Evolutionary conservation across 495 filamentous ascomycete species (phyloP).

Genomic region (Penicillium coffeae): DNA sequence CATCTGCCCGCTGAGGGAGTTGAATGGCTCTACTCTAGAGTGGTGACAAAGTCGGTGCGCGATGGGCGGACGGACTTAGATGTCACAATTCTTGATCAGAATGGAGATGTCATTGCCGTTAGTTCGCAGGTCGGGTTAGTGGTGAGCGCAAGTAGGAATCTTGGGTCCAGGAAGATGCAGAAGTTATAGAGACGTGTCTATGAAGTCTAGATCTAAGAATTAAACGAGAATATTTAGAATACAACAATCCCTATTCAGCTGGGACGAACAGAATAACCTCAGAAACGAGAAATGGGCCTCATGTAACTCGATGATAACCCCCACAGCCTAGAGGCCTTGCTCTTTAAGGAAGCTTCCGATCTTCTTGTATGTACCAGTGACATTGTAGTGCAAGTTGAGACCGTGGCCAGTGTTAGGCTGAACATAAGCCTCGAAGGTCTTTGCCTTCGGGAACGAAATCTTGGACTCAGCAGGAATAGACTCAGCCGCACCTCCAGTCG

Average conservation of each 20-base stretch:
- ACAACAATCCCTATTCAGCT: not conserved
- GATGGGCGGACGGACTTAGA: conserved; percentile 65
- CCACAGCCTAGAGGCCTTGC: too few relatives aligned
- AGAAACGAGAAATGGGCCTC: too few relatives aligned
- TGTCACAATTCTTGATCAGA: conserved; percentile 55
- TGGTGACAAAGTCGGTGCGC: conserved; percentile 53
- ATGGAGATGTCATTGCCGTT: conserved; percentile 56
- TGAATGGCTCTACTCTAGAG: conserved; percentile 62
- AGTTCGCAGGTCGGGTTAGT: conserved; percentile 61
- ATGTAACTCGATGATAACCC: too few relatives aligned
- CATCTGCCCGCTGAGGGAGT: conserved; percentile 53
- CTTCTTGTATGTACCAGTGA: conserved; percentile 37
- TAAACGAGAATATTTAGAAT: not conserved
- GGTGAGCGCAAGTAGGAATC: conserved; percentile 51
- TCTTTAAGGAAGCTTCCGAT: conserved; percentile 9
- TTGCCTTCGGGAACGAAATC: conserved; percentile 39
- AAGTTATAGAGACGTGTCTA: conserved; percentile 26
- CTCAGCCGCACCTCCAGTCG: conserved; percentile 25
- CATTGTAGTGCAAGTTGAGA: conserved; percentile 48
- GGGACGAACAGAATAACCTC: too few relatives aligned
- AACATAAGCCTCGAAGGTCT: conserved; percentile 39
- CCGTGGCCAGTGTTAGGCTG: conserved; percentile 50
- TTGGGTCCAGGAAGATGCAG: conserved; percentile 32
- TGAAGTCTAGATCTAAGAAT: conserved; percentile 5
- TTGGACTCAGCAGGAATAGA: conserved; percentile 38